Evolutionary conservation across 805 yeast species (phyloP).

Genomic region (Teunomyces tritomae): DNA sequence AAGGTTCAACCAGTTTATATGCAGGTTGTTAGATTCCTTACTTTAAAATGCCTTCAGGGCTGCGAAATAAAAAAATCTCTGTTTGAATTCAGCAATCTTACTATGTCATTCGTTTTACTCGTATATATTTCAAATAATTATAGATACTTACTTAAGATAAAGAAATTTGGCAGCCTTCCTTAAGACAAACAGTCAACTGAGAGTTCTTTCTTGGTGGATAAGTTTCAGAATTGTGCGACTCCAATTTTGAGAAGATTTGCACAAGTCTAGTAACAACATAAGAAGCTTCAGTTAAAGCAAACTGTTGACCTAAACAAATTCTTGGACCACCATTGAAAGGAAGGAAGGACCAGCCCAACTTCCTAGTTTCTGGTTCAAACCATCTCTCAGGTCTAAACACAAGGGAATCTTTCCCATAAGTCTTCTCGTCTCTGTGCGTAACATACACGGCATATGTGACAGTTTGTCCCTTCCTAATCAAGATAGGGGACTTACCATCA

Average conservation of each 20-base stretch:
- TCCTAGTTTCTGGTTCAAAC: constrained; percentile 22
- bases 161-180: constrained; percentile 19
- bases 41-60: neutral
- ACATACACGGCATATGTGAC: constrained; percentile 18
- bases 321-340: constrained; percentile 41
- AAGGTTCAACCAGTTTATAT: neutral
- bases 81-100: no score
- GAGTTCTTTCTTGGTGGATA: constrained; percentile 16
- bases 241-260: constrained; percentile 30
- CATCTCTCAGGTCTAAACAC: constrained; percentile 41
- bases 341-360: constrained; percentile 35
- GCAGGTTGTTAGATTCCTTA: neutral
- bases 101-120: no score
- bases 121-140: neutral
- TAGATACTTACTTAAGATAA: neutral
- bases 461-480: constrained; percentile 23
- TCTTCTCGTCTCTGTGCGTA: constrained; percentile 17
- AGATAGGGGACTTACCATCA: constrained; percentile 18
- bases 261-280: constrained; percentile 27
- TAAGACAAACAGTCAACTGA: constrained; percentile 29
- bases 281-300: constrained; percentile 37
- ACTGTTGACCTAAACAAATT: constrained; percentile 40
- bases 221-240: constrained; percentile 2
- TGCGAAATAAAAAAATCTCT: no score
- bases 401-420: constrained; percentile 34